These are phyloP conservation scores for Saccharum officinarum DNA, from an alignment of 176 grass and related monocot genomes.

Conservation along the genomic window DNA sequence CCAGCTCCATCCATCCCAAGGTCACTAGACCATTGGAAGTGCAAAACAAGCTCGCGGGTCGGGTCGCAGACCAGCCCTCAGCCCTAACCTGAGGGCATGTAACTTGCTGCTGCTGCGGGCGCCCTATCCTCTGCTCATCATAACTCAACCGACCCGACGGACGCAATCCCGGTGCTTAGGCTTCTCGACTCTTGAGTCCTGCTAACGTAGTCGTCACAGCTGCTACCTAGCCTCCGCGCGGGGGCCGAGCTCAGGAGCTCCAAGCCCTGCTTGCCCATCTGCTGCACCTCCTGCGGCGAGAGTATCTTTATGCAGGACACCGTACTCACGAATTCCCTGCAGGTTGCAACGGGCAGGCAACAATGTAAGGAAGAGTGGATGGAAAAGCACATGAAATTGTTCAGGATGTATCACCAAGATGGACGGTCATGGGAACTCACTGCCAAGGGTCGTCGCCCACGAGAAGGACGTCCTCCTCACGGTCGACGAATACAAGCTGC, in stretches of 20 bases:
- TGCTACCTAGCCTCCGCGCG: constrained; percentile 47
- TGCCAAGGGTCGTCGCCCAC: constrained; percentile 96
- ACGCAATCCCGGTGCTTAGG: constrained; percentile 71
- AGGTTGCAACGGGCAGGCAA: background rate
- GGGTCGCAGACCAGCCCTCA: background rate
- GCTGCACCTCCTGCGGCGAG: constrained; percentile 92
- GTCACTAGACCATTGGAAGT: background rate
- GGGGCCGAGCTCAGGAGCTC: constrained; percentile 67
- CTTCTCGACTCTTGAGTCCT: constrained; percentile 75
- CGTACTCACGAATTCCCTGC: constrained; percentile 94
- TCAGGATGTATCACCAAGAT: background rate
- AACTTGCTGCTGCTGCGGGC: background rate
- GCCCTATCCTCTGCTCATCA: constrained; percentile 22
- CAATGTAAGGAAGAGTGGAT: constrained; percentile 2
- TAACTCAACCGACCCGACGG: constrained; percentile 78
- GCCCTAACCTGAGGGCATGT: background rate
- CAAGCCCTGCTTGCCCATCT: constrained; percentile 80
- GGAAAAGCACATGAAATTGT: background rate
- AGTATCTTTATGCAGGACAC: constrained; percentile 98
- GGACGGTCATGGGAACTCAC: constrained; percentile 46
- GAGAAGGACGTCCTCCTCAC: constrained; percentile 91
- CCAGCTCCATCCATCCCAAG: background rate
- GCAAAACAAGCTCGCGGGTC: background rate
- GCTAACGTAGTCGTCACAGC: constrained; percentile 72
- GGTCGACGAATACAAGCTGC: constrained; percentile 99